Evolutionary conservation across 352 stramenopile species (phyloP), one percentile per base, ranked within the genome.

Genomic region (Globisporangium uncinulatum): DNA sequence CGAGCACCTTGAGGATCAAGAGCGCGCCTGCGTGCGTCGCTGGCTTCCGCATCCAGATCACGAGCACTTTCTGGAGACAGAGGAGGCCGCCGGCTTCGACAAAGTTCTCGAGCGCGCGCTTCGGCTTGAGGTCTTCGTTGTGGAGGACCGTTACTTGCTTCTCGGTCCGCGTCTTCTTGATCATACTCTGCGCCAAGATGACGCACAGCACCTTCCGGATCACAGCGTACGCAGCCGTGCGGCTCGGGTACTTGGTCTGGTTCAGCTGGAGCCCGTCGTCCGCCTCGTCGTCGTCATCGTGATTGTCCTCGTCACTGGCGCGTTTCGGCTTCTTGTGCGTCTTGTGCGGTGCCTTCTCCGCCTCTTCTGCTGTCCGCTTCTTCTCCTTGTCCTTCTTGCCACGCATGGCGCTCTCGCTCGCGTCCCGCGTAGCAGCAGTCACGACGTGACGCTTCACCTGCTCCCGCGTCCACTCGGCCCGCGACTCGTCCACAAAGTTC

Each of bases 111-210:
- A 89, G 61, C 39, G 79, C 76, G 20, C 63, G 66, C 52, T 87
- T 86, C 13, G 76, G 68, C 70, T 83, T 71, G 24, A 89, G 58
- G 45, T 87, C 79, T 46, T 83, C 74, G 59, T 89, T 89, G 53
- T 68, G 70, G n/a, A 89, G 54, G 6, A 83, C 58, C 5, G 68
- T 56, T 15, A 74, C 62, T 48, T 87, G 79, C 63, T 86, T 83
- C 47, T 87, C 76, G 1, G 73, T 73, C 24, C 67, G 68, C 42
- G 67, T 51, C 50, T 71, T 71, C 43, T 71, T 70, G 47, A 79
- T 66, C 17, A 65, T 70, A 49, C 76, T 74, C 54, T 89, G 79
- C 9, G 59, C 74, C 32, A 89, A 15, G 41, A 89, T 76, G 14
- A 79, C 73, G 2, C 59, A 51, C 24, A 89, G 52, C 47, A 87